Evolutionary conservation across 2,329 filamentous ascomycete species (phyloP).

Genomic region (Hypoxylon sp.): DNA sequence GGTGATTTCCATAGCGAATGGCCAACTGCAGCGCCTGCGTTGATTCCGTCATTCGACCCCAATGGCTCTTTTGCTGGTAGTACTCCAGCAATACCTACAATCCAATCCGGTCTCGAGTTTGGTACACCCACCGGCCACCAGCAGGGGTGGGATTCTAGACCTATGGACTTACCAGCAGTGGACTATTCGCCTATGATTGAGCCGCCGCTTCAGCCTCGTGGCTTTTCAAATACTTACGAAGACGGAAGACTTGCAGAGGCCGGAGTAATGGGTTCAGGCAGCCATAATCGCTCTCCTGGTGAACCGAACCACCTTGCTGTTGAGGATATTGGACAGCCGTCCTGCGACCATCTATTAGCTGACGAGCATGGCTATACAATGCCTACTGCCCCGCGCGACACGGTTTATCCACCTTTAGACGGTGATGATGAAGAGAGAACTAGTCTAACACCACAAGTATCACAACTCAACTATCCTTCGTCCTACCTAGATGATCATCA

Average conservation of each 20-base stretch:
- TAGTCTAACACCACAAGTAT: slow-evolving; percentile 17
- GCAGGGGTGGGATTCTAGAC: slow-evolving; percentile 24
- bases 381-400: slow-evolving; percentile 10
- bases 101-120: slow-evolving; percentile 18
- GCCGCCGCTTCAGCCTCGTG: slow-evolving; percentile 8
- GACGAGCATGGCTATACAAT: slow-evolving; percentile 23
- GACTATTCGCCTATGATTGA: slow-evolving; percentile 20
- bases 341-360: slow-evolving; percentile 3
- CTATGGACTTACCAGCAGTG: slow-evolving; percentile 17
- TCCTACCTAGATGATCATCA: slow-evolving; percentile 41
- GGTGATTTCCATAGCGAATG: slow-evolving; percentile 26
- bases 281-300: slow-evolving; percentile 24
- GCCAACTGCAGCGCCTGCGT: slow-evolving; percentile 11
- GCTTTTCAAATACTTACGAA: slow-evolving; percentile 16
- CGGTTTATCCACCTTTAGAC: slow-evolving; percentile 42
- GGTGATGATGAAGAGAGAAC: slow-evolving; percentile 27
- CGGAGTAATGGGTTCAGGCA: slow-evolving; percentile 12
- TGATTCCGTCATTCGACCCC: slow-evolving; percentile 5
- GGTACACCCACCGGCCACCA: slow-evolving; percentile 10
- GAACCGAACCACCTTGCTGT: slow-evolving; percentile 24
- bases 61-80: neutral
- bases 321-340: slow-evolving; percentile 19
- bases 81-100: slow-evolving; percentile 19
- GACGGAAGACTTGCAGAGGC: slow-evolving; percentile 6
- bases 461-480: slow-evolving; percentile 42